phyloP scores from a whole-genome alignment of 768 basidiomycete species.

The Antrodiella citrinella region DNA sequence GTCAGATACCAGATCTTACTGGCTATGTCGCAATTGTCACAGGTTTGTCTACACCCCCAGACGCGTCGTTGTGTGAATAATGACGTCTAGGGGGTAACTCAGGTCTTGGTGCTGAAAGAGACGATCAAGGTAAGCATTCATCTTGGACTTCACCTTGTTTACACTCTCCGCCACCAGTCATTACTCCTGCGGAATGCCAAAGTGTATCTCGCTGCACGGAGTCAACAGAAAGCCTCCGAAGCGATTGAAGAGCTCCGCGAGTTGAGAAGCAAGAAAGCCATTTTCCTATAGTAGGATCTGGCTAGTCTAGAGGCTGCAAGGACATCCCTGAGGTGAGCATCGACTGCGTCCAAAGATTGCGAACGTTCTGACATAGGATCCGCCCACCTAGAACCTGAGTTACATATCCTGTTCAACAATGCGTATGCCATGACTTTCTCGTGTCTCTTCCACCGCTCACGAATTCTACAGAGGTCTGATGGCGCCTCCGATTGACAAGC shows the following conservation, averaged over 20 bases:
- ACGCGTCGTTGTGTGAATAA: background rate
- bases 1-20: slow-evolving; percentile 34
- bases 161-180: slow-evolving; percentile 22
- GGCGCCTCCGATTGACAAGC: slow-evolving; percentile 29
- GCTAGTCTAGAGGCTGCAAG: slow-evolving; percentile 17
- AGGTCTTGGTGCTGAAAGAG: background rate
- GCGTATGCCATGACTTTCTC: slow-evolving; percentile 3
- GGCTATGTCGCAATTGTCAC: slow-evolving; percentile 25
- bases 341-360: background rate
- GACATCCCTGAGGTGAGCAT: slow-evolving; percentile 11
- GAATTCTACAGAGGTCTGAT: slow-evolving; percentile 52
- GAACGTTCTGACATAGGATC: background rate
- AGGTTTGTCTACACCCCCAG: slow-evolving; percentile 9
- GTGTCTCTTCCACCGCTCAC: background rate
- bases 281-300: slow-evolving; percentile 22
- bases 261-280: slow-evolving; percentile 21
- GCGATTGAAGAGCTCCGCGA: slow-evolving; percentile 20
- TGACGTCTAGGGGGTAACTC: background rate
- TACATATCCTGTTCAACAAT: slow-evolving; percentile 18
- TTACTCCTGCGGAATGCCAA: slow-evolving; percentile 34
- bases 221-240: slow-evolving; percentile 15
- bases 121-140: background rate
- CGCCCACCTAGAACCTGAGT: slow-evolving; percentile 4
- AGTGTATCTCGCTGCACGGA: slow-evolving; percentile 24
- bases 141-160: background rate